Evolutionary conservation across 176 grass and related monocot genomes (phyloP), one percentile per base, ranked within the genome.

Genomic region (barley (Hordeum vulgare)): DNA sequence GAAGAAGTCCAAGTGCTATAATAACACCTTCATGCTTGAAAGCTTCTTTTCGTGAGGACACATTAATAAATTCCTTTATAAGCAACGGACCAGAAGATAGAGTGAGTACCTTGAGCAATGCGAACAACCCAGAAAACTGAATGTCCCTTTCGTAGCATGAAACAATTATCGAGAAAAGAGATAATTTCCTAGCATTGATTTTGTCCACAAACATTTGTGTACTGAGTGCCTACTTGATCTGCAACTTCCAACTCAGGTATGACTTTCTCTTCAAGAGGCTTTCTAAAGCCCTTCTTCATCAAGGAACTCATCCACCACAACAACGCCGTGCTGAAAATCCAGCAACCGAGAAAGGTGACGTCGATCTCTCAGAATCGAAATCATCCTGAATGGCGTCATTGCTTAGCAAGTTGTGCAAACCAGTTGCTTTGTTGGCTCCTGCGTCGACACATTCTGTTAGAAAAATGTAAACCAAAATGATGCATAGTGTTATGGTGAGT

Each of bases 251-350:
- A 57, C 11, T 20, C 25, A 57, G 88, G 91, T 88, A 93, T 80
- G 24, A 88, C 91, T 64, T 66, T 83, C 40, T 93, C 91, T 83
- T 93, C 88, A 25, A 93, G 72, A 49, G 81, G 91, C 47, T 80
- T 86, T 23, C 76, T 39, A 45, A 83, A 88, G 12, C 88, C 91
- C 51, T 93, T 93, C 85, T 86, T 85, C 78, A 93, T 71, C 89
- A 93, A 85, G 41, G 91, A 56, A 37, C 88, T 88, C 49, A 93
- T 62, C 88, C 91, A 93, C 85, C 88, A 85, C 66, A 90, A 93
- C 7, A 73, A 79, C 87, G 90, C 80, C 82, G 24, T 85, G 66
- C 85, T 93, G 26, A 85, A 75, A 66, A 85, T 21, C 88, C 85
- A 74, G 88, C 91, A 10, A 34, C 53, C 6, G 21, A 57, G 49